A percentile compares a stretch with the other conserved stretches of the same genome.
phyloP scores from a whole-genome alignment of 2,329 filamentous ascomycete genomes.

The Nannizzia gypsea region DNA sequence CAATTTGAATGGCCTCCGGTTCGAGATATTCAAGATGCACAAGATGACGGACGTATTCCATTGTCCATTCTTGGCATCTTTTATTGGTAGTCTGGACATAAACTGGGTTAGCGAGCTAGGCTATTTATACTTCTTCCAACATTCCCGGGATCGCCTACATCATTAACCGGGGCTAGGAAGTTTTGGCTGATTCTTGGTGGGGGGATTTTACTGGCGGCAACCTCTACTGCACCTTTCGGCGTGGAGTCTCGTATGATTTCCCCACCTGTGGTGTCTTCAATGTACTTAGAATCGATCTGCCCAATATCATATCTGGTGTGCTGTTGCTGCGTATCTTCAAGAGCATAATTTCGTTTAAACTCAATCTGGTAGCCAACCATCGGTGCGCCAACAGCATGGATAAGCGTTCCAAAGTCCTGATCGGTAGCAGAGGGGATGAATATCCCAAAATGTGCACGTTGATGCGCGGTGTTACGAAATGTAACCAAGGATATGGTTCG shows the following conservation, averaged over 20 bases:
- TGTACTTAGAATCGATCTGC: constrained; percentile 16
- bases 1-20: constrained; percentile 17
- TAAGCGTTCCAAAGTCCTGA: constrained; percentile 18
- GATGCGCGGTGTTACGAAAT: constrained; percentile 8
- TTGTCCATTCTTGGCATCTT: constrained; percentile 26
- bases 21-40: constrained; percentile 17
- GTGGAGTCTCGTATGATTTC: constrained; percentile 13
- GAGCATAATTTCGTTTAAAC: constrained; percentile 22
- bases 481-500: background rate
- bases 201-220: constrained; percentile 20
- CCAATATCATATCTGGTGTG: constrained; percentile 17
- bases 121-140: background rate
- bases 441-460: constrained; percentile 23
- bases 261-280: constrained; percentile 14
- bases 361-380: constrained; percentile 24
- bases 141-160: constrained; percentile 15
- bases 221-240: constrained; percentile 20
- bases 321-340: constrained; percentile 7
- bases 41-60: constrained; percentile 22
- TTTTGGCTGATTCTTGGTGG: constrained; percentile 24
- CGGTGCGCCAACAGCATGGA: constrained; percentile 24
- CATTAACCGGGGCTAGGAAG: constrained; percentile 26
- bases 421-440: constrained; percentile 19
- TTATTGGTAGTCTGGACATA: constrained; percentile 21
- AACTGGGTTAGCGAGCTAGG: background rate